A percentile compares a stretch with the other conserved stretches of the same genome.
Conservation (phyloP, 2,329 filamentous ascomycete species). For the Botrytis elliptica region DNA sequence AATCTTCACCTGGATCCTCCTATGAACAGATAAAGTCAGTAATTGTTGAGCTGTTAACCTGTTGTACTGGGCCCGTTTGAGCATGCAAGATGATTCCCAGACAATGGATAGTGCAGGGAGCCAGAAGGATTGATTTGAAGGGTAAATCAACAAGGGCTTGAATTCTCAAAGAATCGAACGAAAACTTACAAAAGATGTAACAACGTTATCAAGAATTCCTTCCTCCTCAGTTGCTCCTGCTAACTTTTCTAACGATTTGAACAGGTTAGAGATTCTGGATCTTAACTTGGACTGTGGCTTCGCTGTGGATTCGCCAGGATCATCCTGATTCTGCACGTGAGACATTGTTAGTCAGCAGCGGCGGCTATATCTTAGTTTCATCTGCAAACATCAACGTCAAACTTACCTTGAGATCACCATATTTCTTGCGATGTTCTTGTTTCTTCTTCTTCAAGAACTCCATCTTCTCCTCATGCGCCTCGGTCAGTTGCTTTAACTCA, state of each 20-base stretch:
- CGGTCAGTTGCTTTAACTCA: neutral
- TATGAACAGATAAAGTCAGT: neutral
- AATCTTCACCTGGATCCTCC: neutral
- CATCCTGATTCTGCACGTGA: slow-evolving; percentile 6
- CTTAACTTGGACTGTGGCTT: neutral
- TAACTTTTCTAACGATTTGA: neutral
- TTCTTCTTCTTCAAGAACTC: neutral
- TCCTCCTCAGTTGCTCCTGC: neutral
- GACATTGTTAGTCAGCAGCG: slow-evolving; percentile 14
- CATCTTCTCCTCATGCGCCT: neutral
- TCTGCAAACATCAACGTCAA: slow-evolving; percentile 4
- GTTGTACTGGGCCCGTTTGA: neutral
- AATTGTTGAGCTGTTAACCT: neutral
- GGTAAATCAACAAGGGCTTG: neutral
- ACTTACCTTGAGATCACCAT: slow-evolving; percentile 1
- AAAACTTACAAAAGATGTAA: neutral
- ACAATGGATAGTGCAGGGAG: neutral
- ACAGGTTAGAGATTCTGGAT: neutral
- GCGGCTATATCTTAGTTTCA: neutral
- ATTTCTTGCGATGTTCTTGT: neutral
- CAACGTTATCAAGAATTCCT: neutral
- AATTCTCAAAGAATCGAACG: neutral
- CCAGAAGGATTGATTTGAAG: neutral
- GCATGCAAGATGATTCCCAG: neutral
- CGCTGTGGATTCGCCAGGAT: neutral